phyloP scores from a whole-genome alignment of 345 rosid species.

The Lenwebbia sp. region DNA sequence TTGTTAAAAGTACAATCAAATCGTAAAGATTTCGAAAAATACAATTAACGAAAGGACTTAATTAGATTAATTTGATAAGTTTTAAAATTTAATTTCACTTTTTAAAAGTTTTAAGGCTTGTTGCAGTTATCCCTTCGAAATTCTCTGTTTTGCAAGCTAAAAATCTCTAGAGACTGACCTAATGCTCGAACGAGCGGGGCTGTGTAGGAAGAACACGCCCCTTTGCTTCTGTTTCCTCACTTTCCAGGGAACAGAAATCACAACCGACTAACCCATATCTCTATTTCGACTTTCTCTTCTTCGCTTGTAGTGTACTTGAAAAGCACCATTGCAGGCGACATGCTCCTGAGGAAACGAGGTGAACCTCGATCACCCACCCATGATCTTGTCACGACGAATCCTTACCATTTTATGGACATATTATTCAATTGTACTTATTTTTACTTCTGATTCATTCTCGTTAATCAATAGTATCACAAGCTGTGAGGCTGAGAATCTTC shows the following conservation, averaged over 20 bases:
- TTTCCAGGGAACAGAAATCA: not conserved
- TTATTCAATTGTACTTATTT: not conserved
- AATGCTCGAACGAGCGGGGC: not conserved
- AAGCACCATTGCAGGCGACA: not conserved
- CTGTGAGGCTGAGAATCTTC: not conserved
- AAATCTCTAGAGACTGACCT: not conserved
- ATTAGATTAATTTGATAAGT: no score
- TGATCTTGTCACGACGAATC: not conserved
- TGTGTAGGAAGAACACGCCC: not conserved
- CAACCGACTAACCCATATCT: not conserved
- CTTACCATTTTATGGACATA: not conserved
- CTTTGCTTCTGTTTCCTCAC: not conserved
- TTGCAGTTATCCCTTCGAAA: no score
- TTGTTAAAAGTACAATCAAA: no score
- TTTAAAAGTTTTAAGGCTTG: no score
- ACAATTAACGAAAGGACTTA: no score
- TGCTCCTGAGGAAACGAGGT: not conserved
- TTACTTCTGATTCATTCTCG: not conserved
- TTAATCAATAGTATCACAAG: not conserved
- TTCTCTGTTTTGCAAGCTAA: not conserved
- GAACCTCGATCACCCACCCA: not conserved
- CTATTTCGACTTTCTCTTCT: not conserved
- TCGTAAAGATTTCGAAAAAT: no score
- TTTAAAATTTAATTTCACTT: no score
- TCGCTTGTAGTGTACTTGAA: not conserved